Percentiles rank a stretch among this genome's conserved stretches.
Evolutionary conservation across 257 asterid genomes (phyloP).

Genomic region (Plantago ovata): DNA sequence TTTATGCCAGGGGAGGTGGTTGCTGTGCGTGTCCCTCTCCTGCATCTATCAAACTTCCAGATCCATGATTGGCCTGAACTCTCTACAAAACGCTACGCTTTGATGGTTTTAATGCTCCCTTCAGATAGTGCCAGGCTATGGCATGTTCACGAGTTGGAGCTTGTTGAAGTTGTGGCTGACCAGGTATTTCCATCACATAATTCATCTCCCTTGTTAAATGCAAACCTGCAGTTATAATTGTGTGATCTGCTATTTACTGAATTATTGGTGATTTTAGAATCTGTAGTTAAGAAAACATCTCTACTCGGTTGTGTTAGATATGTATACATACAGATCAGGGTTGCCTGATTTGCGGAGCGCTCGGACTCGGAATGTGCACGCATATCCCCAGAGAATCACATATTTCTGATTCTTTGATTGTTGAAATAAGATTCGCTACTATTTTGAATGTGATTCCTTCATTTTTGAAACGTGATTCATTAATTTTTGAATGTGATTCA

Average conservation of each 20-base stretch:
- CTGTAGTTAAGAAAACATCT: not conserved
- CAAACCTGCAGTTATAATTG: not conserved
- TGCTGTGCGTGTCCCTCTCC: constrained; percentile 89
- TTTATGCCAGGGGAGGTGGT: constrained; percentile 93
- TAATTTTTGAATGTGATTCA: too few species aligned
- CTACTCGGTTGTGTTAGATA: not conserved
- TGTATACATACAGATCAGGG: not conserved
- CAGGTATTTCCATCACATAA: constrained; percentile 46
- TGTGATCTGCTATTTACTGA: not conserved
- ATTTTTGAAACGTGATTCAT: too few species aligned
- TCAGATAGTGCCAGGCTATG: constrained; percentile 95
- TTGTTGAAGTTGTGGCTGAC: constrained; percentile 97
- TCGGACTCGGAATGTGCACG: too few species aligned
- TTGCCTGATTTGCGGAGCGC: too few species aligned
- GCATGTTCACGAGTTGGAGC: constrained; percentile 96
- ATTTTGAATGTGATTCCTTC: too few species aligned
- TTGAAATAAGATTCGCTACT: too few species aligned
- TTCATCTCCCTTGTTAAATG: constrained; percentile 16
- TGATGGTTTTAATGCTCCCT: constrained; percentile 97
- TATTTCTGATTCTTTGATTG: too few species aligned
- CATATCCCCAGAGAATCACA: too few species aligned
- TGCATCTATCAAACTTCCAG: constrained; percentile 85
- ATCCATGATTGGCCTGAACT: constrained; percentile 98
- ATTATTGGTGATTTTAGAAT: not conserved
- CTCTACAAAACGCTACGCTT: constrained; percentile 82